Evolutionary conservation across 306 rosid species (phyloP).

Genomic region (Malus sylvestris): DNA sequence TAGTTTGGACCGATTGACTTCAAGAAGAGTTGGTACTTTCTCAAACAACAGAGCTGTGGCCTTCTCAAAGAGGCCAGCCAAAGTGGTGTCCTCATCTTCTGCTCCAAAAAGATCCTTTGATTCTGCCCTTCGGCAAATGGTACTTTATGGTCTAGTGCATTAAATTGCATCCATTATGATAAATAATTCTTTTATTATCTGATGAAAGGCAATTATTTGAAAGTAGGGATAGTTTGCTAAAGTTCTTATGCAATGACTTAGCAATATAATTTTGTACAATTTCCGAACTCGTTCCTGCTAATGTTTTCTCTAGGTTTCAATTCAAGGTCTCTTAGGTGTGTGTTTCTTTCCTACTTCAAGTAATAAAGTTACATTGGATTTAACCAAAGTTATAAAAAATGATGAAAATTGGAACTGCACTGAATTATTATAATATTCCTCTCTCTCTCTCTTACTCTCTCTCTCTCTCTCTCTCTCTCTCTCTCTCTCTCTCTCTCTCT

Average conservation of each 20-base stretch:
- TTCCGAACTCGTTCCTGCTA: background rate
- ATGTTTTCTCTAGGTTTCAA: background rate
- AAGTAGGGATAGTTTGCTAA: background rate
- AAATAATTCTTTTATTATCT: background rate
- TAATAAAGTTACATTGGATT: background rate
- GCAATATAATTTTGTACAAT: background rate
- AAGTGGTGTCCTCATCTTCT: constrained; percentile 46
- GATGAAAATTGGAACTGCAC: background rate
- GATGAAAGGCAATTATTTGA: background rate
- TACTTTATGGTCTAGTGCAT: constrained; percentile 24
- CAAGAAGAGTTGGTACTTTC: constrained; percentile 39
- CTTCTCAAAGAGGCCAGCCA: constrained; percentile 51
- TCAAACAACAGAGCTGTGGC: constrained; percentile 50
- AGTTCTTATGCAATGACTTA: background rate
- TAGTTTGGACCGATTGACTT: constrained; percentile 49
- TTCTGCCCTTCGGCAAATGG: constrained; percentile 68
- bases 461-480: too few relatives aligned
- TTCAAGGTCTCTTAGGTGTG: background rate
- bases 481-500: background rate
- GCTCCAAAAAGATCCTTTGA: constrained; percentile 74
- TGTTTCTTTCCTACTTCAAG: background rate
- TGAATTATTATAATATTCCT: background rate
- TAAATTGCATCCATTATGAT: background rate
- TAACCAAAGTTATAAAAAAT: background rate
- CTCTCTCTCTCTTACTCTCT: background rate